Evolutionary conservation across 2,329 filamentous ascomycete genomes (phyloP).

Genomic region (Fusarium keratoplasticum): DNA sequence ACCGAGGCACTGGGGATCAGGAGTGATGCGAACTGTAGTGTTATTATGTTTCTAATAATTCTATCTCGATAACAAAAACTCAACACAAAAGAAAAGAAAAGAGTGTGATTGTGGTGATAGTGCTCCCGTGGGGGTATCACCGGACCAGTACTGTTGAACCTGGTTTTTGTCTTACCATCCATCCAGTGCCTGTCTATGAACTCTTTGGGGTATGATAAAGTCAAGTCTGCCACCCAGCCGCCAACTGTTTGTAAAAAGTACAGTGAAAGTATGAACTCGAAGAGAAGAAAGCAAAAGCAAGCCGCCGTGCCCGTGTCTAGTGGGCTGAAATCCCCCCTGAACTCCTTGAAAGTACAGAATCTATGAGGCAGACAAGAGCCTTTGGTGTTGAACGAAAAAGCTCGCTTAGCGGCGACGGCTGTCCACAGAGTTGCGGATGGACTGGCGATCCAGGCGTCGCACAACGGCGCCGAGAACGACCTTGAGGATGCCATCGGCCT

Average conservation of each 20-base stretch:
- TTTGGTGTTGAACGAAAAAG: not conserved
- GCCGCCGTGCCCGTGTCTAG: not conserved
- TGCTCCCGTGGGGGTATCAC: not conserved
- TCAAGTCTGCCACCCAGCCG: not conserved
- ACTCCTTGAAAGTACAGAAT: not conserved
- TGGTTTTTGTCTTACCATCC: not conserved
- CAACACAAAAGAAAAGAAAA: not conserved
- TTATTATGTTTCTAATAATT: not conserved
- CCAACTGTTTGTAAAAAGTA: not conserved
- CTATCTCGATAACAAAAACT: not conserved
- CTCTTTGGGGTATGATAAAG: not conserved
- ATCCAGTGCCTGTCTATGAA: not conserved
- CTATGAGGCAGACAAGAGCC: not conserved
- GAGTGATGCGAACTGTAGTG: not conserved
- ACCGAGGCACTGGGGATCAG: not conserved
- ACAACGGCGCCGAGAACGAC: constrained; percentile 83
- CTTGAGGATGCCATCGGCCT: constrained; percentile 81
- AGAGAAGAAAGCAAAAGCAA: not conserved
- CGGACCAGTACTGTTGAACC: not conserved
- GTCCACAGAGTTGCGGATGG: constrained; percentile 24
- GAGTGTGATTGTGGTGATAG: not conserved
- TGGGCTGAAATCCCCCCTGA: not conserved
- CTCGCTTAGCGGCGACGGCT: constrained; percentile 12
- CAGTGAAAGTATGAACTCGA: not conserved
- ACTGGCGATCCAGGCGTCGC: constrained; percentile 50